A percentile compares a stretch with the other conserved stretches of the same genome.
phyloP scores from a whole-genome alignment of 176 grass and related monocot genomes.

The Oryza meyeriana region DNA sequence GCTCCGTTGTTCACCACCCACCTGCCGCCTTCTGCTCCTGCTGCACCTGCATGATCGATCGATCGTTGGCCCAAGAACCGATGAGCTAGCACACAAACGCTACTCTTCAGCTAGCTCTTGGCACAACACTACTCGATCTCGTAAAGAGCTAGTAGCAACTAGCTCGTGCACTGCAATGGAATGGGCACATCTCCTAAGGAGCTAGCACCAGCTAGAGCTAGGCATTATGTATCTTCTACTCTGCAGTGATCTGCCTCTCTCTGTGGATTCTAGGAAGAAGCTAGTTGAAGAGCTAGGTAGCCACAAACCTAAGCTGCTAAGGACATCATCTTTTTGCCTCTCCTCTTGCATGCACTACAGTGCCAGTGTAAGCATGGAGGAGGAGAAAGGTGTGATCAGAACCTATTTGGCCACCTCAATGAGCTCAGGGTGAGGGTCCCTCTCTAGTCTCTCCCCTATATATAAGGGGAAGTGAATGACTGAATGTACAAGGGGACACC shows the following conservation, averaged over 20 bases:
- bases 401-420: constrained; percentile 27
- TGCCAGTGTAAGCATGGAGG: constrained; percentile 40
- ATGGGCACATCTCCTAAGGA: constrained; percentile 1
- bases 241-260: constrained; percentile 7
- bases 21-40: not conserved
- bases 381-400: constrained; percentile 27
- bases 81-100: constrained; percentile 7
- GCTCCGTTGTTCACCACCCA: not conserved
- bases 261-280: constrained; percentile 1
- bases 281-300: constrained; percentile 33
- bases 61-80: not conserved
- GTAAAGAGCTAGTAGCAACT: not conserved
- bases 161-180: constrained; percentile 14
- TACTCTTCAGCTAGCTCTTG: constrained; percentile 4
- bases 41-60: constrained; percentile 27
- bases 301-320: constrained; percentile 29
- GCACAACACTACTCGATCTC: not conserved
- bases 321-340: constrained; percentile 31
- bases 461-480: constrained; percentile 52
- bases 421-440: constrained; percentile 35
- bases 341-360: constrained; percentile 48
- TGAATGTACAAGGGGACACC: constrained; percentile 32
- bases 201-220: not conserved
- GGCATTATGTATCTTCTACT: not conserved
- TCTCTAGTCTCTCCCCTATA: constrained; percentile 33